These are phyloP conservation scores for Magnaporthiopsis incrustans DNA, from an alignment of 2,329 filamentous ascomycete genomes.

Conservation along the genomic window DNA sequence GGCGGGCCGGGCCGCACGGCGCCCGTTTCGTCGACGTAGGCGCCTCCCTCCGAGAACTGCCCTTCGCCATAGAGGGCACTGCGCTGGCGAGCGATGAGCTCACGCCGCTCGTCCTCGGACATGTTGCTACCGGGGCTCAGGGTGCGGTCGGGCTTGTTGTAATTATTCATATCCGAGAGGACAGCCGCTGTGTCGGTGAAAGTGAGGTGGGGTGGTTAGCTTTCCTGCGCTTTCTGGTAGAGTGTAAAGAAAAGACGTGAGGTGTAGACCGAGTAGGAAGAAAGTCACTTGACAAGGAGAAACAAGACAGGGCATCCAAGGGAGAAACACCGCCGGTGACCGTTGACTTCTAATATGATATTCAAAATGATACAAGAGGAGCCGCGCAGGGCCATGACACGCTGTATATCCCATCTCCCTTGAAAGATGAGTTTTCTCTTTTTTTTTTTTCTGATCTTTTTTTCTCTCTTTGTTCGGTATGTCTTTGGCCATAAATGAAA, in stretches of 20 bases:
- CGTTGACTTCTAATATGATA: background rate
- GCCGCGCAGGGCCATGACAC: background rate
- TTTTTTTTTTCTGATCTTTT: slow-evolving; percentile 5
- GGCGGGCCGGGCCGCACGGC: slow-evolving; percentile 57
- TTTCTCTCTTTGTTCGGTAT: slow-evolving; percentile 1
- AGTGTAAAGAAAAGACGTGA: background rate
- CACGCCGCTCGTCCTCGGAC: slow-evolving; percentile 93
- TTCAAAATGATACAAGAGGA: background rate
- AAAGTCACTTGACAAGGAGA: slow-evolving; percentile 4
- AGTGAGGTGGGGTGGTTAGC: background rate
- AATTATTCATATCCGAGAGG: slow-evolving; percentile 34
- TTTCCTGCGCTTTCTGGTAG: background rate
- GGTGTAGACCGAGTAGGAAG: background rate
- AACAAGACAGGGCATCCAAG: background rate
- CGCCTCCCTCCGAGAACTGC: slow-evolving; percentile 57
- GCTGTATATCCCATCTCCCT: background rate
- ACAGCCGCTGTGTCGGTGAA: slow-evolving; percentile 29
- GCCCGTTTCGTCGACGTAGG: slow-evolving; percentile 61
- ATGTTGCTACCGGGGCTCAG: slow-evolving; percentile 68
- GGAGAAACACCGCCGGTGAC: no score
- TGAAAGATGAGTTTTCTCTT: slow-evolving; percentile 11
- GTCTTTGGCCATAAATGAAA: no score
- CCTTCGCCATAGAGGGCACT: slow-evolving; percentile 84
- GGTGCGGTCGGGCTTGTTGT: slow-evolving; percentile 71
- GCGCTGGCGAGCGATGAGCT: slow-evolving; percentile 92